phyloP scores from a whole-genome alignment of 192 early-diverging fungal genomes.

The Coemansia sp. region DNA sequence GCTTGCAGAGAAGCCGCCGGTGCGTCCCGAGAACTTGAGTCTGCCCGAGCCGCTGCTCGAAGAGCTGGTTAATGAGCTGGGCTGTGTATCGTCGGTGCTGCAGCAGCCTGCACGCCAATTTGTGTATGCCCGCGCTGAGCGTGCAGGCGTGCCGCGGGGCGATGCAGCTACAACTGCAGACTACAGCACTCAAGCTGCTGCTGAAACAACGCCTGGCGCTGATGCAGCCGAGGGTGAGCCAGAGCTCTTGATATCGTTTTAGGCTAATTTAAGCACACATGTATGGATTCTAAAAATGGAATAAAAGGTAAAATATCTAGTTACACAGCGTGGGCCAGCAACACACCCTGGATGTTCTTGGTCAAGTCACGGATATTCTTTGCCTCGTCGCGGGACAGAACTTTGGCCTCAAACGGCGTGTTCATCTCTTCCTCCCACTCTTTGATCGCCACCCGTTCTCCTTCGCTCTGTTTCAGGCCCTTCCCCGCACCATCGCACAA shows the following conservation, averaged over 20 bases:
- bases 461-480: slow-evolving; percentile 18
- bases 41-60: slow-evolving; percentile 77
- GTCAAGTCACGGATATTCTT: slow-evolving; percentile 23
- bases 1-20: slow-evolving; percentile 84
- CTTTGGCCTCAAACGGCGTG: slow-evolving; percentile 15
- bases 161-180: slow-evolving; percentile 10
- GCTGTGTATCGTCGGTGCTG: slow-evolving; percentile 89
- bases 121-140: slow-evolving; percentile 48
- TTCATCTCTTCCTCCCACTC: slow-evolving; percentile 32
- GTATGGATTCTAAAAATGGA: background rate
- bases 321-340: slow-evolving; percentile 19
- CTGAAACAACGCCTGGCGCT: slow-evolving; percentile 1
- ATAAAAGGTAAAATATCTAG: background rate
- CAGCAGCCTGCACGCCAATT: slow-evolving; percentile 86
- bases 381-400: slow-evolving; percentile 23
- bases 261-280: slow-evolving; percentile 15
- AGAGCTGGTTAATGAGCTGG: slow-evolving; percentile 84
- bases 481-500: slow-evolving; percentile 24
- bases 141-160: slow-evolving; percentile 34
- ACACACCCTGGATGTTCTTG: slow-evolving; percentile 16
- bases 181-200: slow-evolving; percentile 5
- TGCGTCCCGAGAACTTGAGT: slow-evolving; percentile 65
- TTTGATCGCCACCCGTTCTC: slow-evolving; percentile 20
- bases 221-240: slow-evolving; percentile 45
- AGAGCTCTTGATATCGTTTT: slow-evolving; percentile 51